Evolutionary conservation across 2,329 filamentous ascomycete species (phyloP), one percentile per base, ranked within the genome.

Genomic region (Lecanicillium sp.): DNA sequence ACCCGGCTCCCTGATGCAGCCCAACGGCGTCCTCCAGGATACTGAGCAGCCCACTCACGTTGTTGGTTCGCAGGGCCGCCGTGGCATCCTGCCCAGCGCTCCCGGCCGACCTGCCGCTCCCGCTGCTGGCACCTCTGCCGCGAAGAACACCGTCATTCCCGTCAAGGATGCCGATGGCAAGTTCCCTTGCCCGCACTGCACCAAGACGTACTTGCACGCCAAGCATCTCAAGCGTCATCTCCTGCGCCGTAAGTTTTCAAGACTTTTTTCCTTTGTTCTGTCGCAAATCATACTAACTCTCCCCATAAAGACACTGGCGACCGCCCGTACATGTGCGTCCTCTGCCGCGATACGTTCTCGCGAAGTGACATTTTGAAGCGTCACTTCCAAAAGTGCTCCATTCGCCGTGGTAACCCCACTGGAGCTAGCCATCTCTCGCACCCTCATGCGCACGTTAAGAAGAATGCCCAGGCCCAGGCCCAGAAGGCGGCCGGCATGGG

Each of bases 381-480:
- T 49, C 92, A 98, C 68, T 98, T 97, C 67, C 89, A 96, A 64
- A 98, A 98, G 71, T 98, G 92, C 69, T 96, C 92, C 29, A 87
- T 96, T 49, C 82, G 92, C 54, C 83, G 92, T 58, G 92, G 92
- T 42, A 97, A 97, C 65, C 90, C 92, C 39, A 95, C 88, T 13
- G 89, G 89, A 52, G 87, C 87, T 46, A 95, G 86, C 57, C 92
- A 98, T 68, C 66, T 98, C 62, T 94, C 89, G 51, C 88, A 96
- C 65, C 87, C 88, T 27, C 85, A 90, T 63, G 84, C 86, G 48
- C 87, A 94, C 64, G 74, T 92, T 56, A 90, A 88, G 71, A 89
- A 88, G 67, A 74, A 77, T 53, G 72, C 77, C 46, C 68, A 72
- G 44, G 68, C 70, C 15, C n/a, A n/a, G n/a, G 7, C 22, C 22